Evolutionary conservation across 345 rosid genomes (phyloP), one percentile per base, ranked within the genome.

Genomic region (Salix koriyanagi): DNA sequence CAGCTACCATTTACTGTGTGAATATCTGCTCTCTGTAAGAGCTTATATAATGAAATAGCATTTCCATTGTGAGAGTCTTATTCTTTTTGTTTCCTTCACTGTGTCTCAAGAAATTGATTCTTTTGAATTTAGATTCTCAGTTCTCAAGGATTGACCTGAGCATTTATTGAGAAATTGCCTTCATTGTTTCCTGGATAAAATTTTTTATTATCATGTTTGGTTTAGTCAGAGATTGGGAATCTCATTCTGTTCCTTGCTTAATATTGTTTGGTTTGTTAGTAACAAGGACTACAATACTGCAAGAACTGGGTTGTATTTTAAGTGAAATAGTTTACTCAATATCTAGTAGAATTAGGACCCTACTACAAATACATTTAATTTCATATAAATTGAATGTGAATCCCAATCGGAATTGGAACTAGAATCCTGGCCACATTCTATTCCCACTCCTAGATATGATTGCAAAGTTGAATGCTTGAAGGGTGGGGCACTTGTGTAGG

Each of bases 41-140:
- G 39, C 44, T 52, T 58, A 4, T 15, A 18, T 28, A 25, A 15
- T 52, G 74, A 71, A 71, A 50, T 30, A 48, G 34, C 14, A 52
- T 52, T 23, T 46, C 7, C 39, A 21, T 56, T 34, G 50, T 56
- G 18, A 39, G 39, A 37, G 48, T 7, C 41, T 50, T 36, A 10
- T 36, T 30, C 4, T 16, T 37, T 54, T 36, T 71, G 36, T 54
- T 13, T 71, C 36, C 48, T 67, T 72, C 44, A 21, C 15, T 36
- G n/a, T 56, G n/a, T 72, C 66, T 56, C 11, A 72, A 37, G 7
- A 30, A 39, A 32, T 72, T 72, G 64, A 56, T 30, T 10, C 62
- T 58, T 72, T 72, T 72, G 32, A 66, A 12, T 72, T 56, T 72
- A n/a, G 66, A 64, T 54, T 54, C 23, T 9, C n/a, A 39, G 14